phyloP scores from a whole-genome alignment of 352 stramenopile species.

The Blastocystis sp. region DNA sequence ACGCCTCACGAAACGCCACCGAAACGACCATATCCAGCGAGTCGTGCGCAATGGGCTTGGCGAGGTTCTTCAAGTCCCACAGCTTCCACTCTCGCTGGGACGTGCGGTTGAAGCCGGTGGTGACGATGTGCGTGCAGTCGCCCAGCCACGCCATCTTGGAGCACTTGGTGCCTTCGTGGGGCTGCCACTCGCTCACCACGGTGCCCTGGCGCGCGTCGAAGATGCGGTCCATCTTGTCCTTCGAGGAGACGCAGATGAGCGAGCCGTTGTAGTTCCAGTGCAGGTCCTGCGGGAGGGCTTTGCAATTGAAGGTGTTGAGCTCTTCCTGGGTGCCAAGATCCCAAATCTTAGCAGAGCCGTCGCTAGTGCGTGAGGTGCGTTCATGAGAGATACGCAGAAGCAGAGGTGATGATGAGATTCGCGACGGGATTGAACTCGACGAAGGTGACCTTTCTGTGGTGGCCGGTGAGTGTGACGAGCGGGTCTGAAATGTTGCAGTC shows the following conservation, averaged over 20 bases:
- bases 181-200: constrained; percentile 77
- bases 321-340: constrained; percentile 94
- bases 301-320: constrained; percentile 79
- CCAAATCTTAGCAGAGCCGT: constrained; percentile 92
- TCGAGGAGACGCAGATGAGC: constrained; percentile 91
- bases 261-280: constrained; percentile 95
- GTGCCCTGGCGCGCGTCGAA: constrained; percentile 89
- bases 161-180: constrained; percentile 95
- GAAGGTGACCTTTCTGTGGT: constrained; percentile 92
- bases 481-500: constrained; percentile 90
- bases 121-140: constrained; percentile 92
- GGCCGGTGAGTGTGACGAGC: constrained; percentile 91
- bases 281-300: constrained; percentile 91
- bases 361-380: not conserved
- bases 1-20: constrained; percentile 80
- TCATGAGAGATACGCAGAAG: constrained; percentile 82
- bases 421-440: constrained; percentile 96
- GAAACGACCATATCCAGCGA: constrained; percentile 16
- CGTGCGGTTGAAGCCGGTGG: constrained; percentile 94
- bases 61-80: constrained; percentile 85
- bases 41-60: constrained; percentile 70
- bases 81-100: constrained; percentile 90
- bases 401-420: constrained; percentile 93
- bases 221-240: constrained; percentile 97
- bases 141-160: constrained; percentile 96